Evolutionary conservation across 176 grass and related monocot species (phyloP).

Genomic region (Lolium multiflorum): DNA sequence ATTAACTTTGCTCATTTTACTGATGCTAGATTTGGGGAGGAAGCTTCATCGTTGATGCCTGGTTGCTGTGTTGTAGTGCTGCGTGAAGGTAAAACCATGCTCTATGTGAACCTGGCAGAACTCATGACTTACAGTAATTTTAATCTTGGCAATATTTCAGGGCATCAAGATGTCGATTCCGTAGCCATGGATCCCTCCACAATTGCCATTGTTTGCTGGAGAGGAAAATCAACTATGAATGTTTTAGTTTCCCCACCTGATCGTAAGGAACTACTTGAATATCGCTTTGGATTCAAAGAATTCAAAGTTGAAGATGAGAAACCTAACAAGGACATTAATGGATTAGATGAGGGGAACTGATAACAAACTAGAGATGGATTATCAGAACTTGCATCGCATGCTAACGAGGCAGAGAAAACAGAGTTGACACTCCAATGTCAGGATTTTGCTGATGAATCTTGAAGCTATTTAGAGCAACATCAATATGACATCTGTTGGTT

Average conservation of each 20-base stretch:
- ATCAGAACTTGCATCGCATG: slow-evolving; percentile 2
- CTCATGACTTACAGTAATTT: neutral
- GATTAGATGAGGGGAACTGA: neutral
- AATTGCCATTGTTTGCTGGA: slow-evolving; percentile 91
- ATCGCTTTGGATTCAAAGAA: slow-evolving; percentile 43
- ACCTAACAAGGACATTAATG: slow-evolving; percentile 10
- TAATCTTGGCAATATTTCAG: slow-evolving; percentile 44
- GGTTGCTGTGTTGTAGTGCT: slow-evolving; percentile 85
- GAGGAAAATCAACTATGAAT: slow-evolving; percentile 82
- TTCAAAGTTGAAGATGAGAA: slow-evolving; percentile 17
- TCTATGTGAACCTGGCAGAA: neutral
- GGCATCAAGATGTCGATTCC: slow-evolving; percentile 28
- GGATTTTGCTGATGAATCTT: neutral
- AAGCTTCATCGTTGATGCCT: slow-evolving; percentile 59
- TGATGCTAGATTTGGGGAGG: slow-evolving; percentile 50
- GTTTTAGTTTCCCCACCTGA: slow-evolving; percentile 83
- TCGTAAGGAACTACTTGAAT: slow-evolving; percentile 80
- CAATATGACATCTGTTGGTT: too few relatives aligned
- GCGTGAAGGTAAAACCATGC: slow-evolving; percentile 57
- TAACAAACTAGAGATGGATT: neutral
- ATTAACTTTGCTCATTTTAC: slow-evolving; percentile 78
- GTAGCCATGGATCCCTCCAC: slow-evolving; percentile 56
- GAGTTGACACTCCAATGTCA: neutral
- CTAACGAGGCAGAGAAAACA: neutral
- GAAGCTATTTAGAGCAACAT: neutral